Base-by-base conservation (phyloP, 2,329 filamentous ascomycete genomes). In the Penicillium sp. region DNA sequence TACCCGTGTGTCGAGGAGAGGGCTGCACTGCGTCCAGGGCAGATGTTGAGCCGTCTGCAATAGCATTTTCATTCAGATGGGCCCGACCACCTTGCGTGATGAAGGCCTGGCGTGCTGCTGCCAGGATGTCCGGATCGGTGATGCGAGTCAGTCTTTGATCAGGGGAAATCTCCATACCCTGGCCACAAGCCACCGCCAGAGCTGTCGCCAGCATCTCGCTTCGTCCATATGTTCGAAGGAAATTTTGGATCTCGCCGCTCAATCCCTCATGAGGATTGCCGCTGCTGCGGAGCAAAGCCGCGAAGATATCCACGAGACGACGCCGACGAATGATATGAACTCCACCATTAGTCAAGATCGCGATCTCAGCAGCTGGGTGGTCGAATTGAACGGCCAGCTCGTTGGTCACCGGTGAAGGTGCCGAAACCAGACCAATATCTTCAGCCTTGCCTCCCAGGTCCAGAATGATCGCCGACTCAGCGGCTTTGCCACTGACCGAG, bases 351-450 rank as follows among this genome's bases (percentile, higher is more conserved):
- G 94, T 97, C 53, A 99, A 81, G 46, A 99, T 86, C 1, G 93
- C 94, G 62, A 97, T 87, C 70, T 99, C 93, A 50, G 88, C 86
- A 0, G 89, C 83, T 0, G 87, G 81, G 58, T 90, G 83, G 68
- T 99, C 94, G 66, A 94, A 99, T 67, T 99, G 95, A n/a, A 96
- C 89, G 1, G 94, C 91, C 55, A 97, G 80, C 75, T 99, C 94
- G 66, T 99, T 99, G 11, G 85, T 83, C 11, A 77, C 77, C 0
- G 86, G 86, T 82, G 65, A 92, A 0, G 89, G 84, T 48, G 84
- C 82, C 0, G 88, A 90, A 29, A 91, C 85, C 13, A 92, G 76
- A 2, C 92, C 91, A 55, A 97, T 84, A 63, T 90, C 91, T 70
- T 96, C 87, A 7, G 88, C 87, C 34, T 82, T 83, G 67, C 90